Evolutionary conservation across 1,139 yeast species (phyloP).

Genomic region (Candida sanyaensis): DNA sequence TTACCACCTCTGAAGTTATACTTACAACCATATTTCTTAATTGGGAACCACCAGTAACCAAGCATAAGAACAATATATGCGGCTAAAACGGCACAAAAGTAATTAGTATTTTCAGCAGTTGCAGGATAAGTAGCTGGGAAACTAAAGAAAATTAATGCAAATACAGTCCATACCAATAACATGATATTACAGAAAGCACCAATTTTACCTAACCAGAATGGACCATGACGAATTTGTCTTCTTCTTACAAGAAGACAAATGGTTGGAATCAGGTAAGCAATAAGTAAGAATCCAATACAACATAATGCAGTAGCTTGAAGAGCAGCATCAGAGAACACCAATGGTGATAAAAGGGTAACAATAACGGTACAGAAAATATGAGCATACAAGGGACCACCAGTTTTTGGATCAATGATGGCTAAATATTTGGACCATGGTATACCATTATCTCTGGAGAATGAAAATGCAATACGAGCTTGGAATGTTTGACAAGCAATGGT

Average conservation of each 20-base stretch:
- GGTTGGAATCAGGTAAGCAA: slow-evolving; percentile 46
- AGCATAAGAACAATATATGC: slow-evolving; percentile 56
- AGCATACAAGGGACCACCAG: slow-evolving; percentile 48
- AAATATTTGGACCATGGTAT: slow-evolving; percentile 45
- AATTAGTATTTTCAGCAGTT: slow-evolving; percentile 63
- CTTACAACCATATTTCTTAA: slow-evolving; percentile 40
- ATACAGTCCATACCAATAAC: slow-evolving; percentile 58
- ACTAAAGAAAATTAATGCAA: slow-evolving; percentile 63
- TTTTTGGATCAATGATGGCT: slow-evolving; percentile 41
- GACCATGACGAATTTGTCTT: slow-evolving; percentile 66
- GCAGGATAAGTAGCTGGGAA: slow-evolving; percentile 72
- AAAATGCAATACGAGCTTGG: slow-evolving; percentile 74
- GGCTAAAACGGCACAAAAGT: slow-evolving; percentile 65
- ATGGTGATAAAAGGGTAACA: slow-evolving; percentile 42
- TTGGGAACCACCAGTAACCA: slow-evolving; percentile 58
- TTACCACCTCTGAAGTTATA: slow-evolving; percentile 48
- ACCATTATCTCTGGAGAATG: slow-evolving; percentile 71
- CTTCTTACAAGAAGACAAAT: slow-evolving; percentile 56
- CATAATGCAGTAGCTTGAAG: slow-evolving; percentile 50
- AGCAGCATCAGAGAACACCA: slow-evolving; percentile 41
- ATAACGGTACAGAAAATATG: slow-evolving; percentile 45
- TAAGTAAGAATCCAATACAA: slow-evolving; percentile 45
- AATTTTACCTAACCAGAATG: slow-evolving; percentile 58
- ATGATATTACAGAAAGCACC: slow-evolving; percentile 59
- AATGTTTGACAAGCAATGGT: slow-evolving; percentile 46